A percentile compares a stretch with the other conserved stretches of the same genome.
These are phyloP conservation scores for Lyophyllum semitale DNA, from an alignment of 768 basidiomycete genomes.

Conservation along the genomic window DNA sequence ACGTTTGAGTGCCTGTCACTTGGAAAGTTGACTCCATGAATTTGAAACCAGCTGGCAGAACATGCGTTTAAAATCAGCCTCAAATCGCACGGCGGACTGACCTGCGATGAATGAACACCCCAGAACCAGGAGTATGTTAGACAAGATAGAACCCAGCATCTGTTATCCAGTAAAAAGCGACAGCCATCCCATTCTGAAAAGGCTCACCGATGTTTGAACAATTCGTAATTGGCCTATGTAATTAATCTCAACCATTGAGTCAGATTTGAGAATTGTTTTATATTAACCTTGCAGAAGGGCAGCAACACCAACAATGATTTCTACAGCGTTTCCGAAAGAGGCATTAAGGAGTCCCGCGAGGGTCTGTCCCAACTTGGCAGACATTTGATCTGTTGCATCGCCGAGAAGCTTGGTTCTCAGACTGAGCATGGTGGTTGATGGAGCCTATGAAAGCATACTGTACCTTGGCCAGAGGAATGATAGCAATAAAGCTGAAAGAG, in stretches of 20 bases:
- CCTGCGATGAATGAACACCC: constrained; percentile 90
- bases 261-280: neutral
- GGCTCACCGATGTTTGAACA: constrained; percentile 83
- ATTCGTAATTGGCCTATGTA: constrained; percentile 74
- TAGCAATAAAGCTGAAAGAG: constrained; percentile 76
- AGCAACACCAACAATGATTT: constrained; percentile 87
- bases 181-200: neutral
- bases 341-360: constrained; percentile 87
- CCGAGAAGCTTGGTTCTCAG: constrained; percentile 59
- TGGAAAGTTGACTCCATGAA: constrained; percentile 74
- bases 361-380: constrained; percentile 77
- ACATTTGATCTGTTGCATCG: constrained; percentile 81
- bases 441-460: neutral
- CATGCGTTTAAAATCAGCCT: neutral
- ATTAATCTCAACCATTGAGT: neutral
- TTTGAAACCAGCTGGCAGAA: constrained; percentile 58
- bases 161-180: constrained; percentile 23
- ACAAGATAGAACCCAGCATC: constrained; percentile 91
- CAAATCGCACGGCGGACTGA: constrained; percentile 24
- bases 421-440: constrained; percentile 5
- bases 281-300: constrained; percentile 72
- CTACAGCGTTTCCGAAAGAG: constrained; percentile 81
- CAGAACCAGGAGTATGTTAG: constrained; percentile 86
- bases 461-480: constrained; percentile 87
- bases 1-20: constrained; percentile 87